Conservation (phyloP, 208 protist genomes). For the Angomonas ambiguus region DNA sequence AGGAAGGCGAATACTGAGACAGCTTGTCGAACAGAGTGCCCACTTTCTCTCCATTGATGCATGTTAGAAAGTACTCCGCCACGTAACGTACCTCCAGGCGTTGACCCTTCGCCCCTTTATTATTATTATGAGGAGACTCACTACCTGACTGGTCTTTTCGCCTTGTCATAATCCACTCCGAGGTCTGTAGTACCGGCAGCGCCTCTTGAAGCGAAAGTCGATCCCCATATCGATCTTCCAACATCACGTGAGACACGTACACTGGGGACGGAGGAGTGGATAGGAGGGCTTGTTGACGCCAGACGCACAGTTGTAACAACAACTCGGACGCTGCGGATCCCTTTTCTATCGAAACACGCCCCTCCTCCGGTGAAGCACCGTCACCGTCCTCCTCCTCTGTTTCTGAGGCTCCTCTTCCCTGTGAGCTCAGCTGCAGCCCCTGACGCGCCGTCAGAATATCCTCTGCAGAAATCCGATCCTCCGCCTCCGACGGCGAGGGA, state of each 20-base stretch:
- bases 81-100: background rate
- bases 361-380: too few species aligned
- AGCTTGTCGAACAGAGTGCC: background rate
- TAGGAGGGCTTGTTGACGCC: background rate
- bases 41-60: background rate
- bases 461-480: background rate
- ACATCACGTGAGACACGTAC: background rate
- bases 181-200: conserved; percentile 7
- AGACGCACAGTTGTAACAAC: conserved; percentile 41
- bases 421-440: background rate
- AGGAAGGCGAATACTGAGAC: background rate
- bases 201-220: conserved; percentile 42
- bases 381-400: background rate
- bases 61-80: background rate
- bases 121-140: background rate
- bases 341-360: conserved; percentile 1
- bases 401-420: background rate
- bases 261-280: background rate
- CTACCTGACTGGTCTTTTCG: background rate
- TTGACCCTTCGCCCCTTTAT: background rate
- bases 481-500: too few species aligned
- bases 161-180: background rate
- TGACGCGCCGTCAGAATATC: background rate
- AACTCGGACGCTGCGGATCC: conserved; percentile 47
- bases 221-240: conserved; percentile 52